Evolutionary conservation across 129 eudicot species (phyloP), one percentile per base, ranked within the genome.

Genomic region (Arctium minus): DNA sequence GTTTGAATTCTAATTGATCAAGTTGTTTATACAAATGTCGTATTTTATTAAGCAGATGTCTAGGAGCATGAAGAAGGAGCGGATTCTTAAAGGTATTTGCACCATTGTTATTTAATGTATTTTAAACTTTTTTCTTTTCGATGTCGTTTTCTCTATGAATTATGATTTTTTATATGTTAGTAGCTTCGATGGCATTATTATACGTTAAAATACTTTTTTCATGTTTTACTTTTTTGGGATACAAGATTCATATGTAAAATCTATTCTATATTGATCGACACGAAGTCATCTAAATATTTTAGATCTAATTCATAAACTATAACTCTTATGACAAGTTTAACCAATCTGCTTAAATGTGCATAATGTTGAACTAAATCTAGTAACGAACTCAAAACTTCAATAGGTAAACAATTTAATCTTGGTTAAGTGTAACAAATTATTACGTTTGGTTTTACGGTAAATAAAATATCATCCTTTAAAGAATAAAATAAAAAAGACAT

Each of bases 1-100:
- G 35, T 44, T 42, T 31, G 30, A 30, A 22, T n/a, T 5, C 12
- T 38, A 11, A 56, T n/a, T 60, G 9, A 60, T 1, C 8, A 7
- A 32, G 35, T 22, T 48, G 6, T 67, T 39, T 38, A 3, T 11
- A 11, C 17, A 42, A 36, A 38, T 17, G 10, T 32, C 31, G 17
- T 18, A 56, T 68, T 0, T 42, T 5, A 42, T 32, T 79, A 69
- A 33, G 74, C 90, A 89, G 93, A 87, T 89, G 93, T 89, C 83
- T 42, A 85, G 93, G 70, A 89, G 88, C 88, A 83, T 74, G 86
- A 87, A 85, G 80, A 88, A 89, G 18, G 90, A 87, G 44, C 84
- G 4, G 62, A 46, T 85, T 62, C 40, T 67, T 18, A 67, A 22
- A 67, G 71, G 71, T 67, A 67, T 64, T 53, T 15, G 65, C 65